Evolutionary conservation across 306 rosid species (phyloP), one percentile per base, ranked within the genome.

Genomic region (Rubus parviflorus): DNA sequence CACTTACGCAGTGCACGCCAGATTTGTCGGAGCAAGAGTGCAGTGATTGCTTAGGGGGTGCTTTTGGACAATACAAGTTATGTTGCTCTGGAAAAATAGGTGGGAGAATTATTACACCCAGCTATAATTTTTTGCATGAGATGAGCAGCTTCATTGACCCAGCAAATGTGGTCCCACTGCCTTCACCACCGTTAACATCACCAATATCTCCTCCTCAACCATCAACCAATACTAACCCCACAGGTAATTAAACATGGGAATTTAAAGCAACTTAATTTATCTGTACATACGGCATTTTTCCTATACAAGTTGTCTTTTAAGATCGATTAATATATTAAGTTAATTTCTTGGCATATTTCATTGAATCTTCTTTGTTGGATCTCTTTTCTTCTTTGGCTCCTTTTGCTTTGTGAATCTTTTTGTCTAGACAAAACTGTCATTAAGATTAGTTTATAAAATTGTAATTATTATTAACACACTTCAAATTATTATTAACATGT

Each of bases 1-100:
- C 25, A 7, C 8, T 78, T 0, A 43, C 38, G 7, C 80, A 82
- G 48, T 82, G 85, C 82, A 68, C 85, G 0, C 85, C 79, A 3
- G 85, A 82, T 16, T 30, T 78, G 72, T 68, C 85, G 0, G 43
- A 1, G 15, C 14, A 19, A 0, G 56, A 73, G 0, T 82, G 85
- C 51, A 74, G 12, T n/a, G 68, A 58, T 15, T 82, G 82, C 69
- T 77, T 82, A 47, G 4, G 0, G 15, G 19, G 8, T 37, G 73
- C 72, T 51, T 7, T 75, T 10, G 22, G 9, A 14, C 1, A 57
- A 0, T 45, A 46, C 7, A n/a, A n/a, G 0, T 0, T 0, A 0
- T 40, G 40, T 60, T 66, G 70, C 40, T 13, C 10, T 5, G 53
- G 75, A 6, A 46, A 0, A 3, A 3, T 3, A 4, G 66, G 60